These are phyloP conservation scores for Pugionium dolabratum DNA, from an alignment of 345 rosid species.

Conservation along the genomic window DNA sequence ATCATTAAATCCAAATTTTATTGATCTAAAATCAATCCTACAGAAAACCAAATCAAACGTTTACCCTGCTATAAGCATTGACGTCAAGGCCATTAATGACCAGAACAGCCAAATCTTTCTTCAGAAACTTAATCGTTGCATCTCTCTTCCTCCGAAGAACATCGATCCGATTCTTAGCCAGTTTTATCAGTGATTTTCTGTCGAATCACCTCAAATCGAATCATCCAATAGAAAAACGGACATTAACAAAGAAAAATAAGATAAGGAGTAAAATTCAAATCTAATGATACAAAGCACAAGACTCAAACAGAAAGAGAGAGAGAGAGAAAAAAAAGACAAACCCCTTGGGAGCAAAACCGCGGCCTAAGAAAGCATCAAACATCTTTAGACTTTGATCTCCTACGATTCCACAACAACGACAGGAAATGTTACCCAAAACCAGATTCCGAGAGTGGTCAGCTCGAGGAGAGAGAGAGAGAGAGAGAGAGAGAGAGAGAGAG, in stretches of 20 bases:
- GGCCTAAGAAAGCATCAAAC: constrained; percentile 85
- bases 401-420: constrained; percentile 7
- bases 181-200: constrained; percentile 84
- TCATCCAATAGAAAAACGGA: neutral
- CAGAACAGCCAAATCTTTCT: constrained; percentile 91
- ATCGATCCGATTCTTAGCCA: constrained; percentile 80
- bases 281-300: no score
- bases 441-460: constrained; percentile 13
- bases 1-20: no score
- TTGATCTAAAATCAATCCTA: no score
- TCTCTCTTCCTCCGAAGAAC: constrained; percentile 77
- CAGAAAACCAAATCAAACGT: neutral
- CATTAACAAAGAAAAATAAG: neutral
- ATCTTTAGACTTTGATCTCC: constrained; percentile 44
- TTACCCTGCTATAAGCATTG: constrained; percentile 80
- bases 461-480: constrained; percentile 11
- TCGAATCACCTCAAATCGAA: constrained; percentile 4
- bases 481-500: no score
- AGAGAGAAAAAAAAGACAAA: constrained; percentile 34
- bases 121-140: constrained; percentile 82
- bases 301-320: neutral
- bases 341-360: constrained; percentile 82
- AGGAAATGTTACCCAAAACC: neutral
- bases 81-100: constrained; percentile 76
- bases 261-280: neutral